A percentile compares a stretch with the other conserved stretches of the same genome.
These are phyloP conservation scores for Malassezia arunalokei DNA, from an alignment of 1,284 basidiomycete genomes.

Conservation along the genomic window DNA sequence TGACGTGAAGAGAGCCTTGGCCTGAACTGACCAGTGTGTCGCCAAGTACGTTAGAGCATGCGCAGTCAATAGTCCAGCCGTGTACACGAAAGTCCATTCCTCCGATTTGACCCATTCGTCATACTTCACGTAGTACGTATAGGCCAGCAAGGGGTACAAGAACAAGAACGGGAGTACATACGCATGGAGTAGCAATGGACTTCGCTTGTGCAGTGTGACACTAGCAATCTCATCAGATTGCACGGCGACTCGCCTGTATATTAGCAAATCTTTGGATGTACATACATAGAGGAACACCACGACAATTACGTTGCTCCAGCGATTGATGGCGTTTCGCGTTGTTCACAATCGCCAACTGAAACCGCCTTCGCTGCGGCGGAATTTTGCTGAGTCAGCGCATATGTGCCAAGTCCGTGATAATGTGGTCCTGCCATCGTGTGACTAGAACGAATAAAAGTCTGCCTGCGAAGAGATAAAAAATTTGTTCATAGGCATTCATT, in stretches of 20 bases:
- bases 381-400: background rate
- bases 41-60: conserved; percentile 87
- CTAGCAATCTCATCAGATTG: conserved; percentile 72
- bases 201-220: conserved; percentile 65
- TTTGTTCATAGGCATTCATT: no score
- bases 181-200: conserved; percentile 65
- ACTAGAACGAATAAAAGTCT: no score
- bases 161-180: conserved; percentile 72
- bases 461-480: no score
- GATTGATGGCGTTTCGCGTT: no score
- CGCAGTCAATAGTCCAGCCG: conserved; percentile 66
- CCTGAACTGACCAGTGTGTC: conserved; percentile 76
- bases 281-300: background rate
- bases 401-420: background rate
- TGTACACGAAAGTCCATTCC: conserved; percentile 69
- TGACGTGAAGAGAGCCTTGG: conserved; percentile 66
- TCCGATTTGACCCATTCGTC: conserved; percentile 56
- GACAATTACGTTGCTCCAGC: conserved; percentile 3
- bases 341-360: background rate
- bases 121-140: conserved; percentile 78
- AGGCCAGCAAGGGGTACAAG: conserved; percentile 77
- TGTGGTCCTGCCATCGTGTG: no score
- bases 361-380: background rate
- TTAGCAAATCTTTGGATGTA: no score
- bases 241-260: conserved; percentile 49